Evolutionary conservation across 202 grass and related monocot genomes (phyloP).

Genomic region (Bolboschoenoplectus hybrid): DNA sequence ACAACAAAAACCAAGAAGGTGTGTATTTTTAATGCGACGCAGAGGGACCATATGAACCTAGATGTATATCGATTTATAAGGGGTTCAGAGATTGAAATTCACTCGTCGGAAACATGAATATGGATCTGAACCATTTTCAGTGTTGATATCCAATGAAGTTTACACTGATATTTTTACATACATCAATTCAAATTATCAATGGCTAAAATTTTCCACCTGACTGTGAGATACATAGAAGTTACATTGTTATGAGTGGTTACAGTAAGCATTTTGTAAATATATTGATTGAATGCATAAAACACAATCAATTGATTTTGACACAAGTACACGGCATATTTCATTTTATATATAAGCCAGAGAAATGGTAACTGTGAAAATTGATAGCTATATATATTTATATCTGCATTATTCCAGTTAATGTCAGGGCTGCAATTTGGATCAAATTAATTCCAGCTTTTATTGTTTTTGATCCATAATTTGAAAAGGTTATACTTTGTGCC

Average conservation of each 20-base stretch:
- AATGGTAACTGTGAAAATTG: background rate
- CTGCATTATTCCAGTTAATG: background rate
- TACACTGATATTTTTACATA: no score
- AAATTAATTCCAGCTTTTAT: slow-evolving; percentile 7
- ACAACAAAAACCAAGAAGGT: no score
- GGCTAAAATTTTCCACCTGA: background rate
- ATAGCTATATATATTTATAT: background rate
- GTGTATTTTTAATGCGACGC: no score
- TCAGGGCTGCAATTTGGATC: background rate
- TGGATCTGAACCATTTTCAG: no score
- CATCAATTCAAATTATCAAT: background rate
- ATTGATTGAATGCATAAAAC: background rate
- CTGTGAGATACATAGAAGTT: background rate
- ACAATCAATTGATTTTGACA: background rate
- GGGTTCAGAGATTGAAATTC: no score
- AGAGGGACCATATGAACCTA: no score
- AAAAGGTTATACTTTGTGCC: background rate
- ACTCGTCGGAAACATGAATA: no score
- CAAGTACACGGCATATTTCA: background rate
- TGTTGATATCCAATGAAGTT: no score
- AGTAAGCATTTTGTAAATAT: background rate
- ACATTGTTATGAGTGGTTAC: background rate
- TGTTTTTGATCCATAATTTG: background rate
- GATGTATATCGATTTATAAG: no score
- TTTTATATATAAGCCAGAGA: background rate